Evolutionary conservation across 441 rosid genomes (phyloP).

Genomic region (Eutrema salsugineum): DNA sequence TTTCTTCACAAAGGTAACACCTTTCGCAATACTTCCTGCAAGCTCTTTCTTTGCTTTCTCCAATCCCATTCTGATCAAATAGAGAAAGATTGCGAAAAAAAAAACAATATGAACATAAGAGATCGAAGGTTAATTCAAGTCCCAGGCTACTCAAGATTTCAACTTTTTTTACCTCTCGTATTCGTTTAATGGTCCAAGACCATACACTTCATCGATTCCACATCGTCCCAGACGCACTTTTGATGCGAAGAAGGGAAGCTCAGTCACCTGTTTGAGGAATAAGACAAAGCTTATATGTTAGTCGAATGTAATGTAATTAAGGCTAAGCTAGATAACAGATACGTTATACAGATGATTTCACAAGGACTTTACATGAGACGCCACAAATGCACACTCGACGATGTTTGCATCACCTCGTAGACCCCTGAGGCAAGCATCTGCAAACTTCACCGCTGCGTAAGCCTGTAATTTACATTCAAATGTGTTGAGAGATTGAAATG

Average conservation of each 20-base stretch:
- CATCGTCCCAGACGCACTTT: slow-evolving; percentile 70
- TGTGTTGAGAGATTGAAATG: not conserved
- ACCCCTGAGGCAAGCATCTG: slow-evolving; percentile 83
- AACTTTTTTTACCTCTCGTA: slow-evolving; percentile 65
- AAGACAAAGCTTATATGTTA: not conserved
- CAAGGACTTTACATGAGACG: slow-evolving; percentile 53
- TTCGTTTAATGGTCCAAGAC: slow-evolving; percentile 79
- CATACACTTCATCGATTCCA: slow-evolving; percentile 74
- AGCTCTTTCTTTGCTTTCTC: slow-evolving; percentile 92
- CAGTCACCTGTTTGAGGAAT: slow-evolving; percentile 61
- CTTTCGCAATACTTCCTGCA: slow-evolving; percentile 79
- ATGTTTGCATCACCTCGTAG: slow-evolving; percentile 78
- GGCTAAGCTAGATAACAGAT: not conserved
- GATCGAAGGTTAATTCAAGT: not conserved
- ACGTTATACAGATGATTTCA: not conserved
- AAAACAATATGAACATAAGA: not conserved
- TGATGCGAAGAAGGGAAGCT: slow-evolving; percentile 90
- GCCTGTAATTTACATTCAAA: slow-evolving; percentile 51
- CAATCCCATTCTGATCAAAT: slow-evolving; percentile 52
- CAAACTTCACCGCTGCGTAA: slow-evolving; percentile 94
- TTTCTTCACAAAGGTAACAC: slow-evolving; percentile 63
- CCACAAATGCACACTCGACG: slow-evolving; percentile 73
- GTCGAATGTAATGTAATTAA: not conserved
- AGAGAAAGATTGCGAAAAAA: not conserved
- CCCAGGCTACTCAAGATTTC: not conserved